Evolutionary conservation across 108 stramenopile genomes (phyloP).

Genomic region (Mediolabrus comicus): DNA sequence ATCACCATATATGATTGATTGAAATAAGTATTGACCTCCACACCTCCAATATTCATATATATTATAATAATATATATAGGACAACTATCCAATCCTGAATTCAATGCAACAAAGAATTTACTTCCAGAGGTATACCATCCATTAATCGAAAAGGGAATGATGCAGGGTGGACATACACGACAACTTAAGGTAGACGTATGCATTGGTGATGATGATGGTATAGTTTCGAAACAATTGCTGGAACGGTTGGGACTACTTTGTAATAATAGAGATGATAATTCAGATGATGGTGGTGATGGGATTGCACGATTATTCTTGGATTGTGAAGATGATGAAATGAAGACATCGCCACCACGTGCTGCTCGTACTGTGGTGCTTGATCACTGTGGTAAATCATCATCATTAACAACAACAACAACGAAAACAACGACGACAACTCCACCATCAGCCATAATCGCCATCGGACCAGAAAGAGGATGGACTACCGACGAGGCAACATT

Average conservation of each 20-base stretch:
- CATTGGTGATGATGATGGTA: constrained; percentile 19
- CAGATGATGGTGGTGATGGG: constrained; percentile 4
- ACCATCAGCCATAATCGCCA: constrained; percentile 32
- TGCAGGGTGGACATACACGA: constrained; percentile 47
- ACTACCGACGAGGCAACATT: constrained; percentile 40
- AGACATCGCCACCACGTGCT: constrained; percentile 13
- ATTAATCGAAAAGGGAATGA: constrained; percentile 49
- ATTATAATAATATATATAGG: too few relatives aligned
- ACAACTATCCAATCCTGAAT: constrained; percentile 28
- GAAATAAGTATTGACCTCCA: too few relatives aligned
- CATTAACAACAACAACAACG: too few relatives aligned
- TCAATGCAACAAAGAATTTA: constrained; percentile 18
- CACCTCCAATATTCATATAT: too few relatives aligned
- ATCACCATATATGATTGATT: too few relatives aligned
- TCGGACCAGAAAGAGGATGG: constrained; percentile 58
- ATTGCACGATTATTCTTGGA: constrained; percentile 45
- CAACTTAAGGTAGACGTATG: constrained; percentile 37
- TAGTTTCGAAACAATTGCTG: constrained; percentile 18
- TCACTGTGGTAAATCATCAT: too few relatives aligned
- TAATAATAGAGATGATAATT: too few relatives aligned
- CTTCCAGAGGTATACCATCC: constrained; percentile 20
- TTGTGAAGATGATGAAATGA: constrained; percentile 56
- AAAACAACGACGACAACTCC: background rate
- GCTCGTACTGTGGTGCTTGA: constrained; percentile 32
- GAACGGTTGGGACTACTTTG: constrained; percentile 21